Conservation (phyloP, 768 basidiomycete species). For the Crepidotus variabilis region DNA sequence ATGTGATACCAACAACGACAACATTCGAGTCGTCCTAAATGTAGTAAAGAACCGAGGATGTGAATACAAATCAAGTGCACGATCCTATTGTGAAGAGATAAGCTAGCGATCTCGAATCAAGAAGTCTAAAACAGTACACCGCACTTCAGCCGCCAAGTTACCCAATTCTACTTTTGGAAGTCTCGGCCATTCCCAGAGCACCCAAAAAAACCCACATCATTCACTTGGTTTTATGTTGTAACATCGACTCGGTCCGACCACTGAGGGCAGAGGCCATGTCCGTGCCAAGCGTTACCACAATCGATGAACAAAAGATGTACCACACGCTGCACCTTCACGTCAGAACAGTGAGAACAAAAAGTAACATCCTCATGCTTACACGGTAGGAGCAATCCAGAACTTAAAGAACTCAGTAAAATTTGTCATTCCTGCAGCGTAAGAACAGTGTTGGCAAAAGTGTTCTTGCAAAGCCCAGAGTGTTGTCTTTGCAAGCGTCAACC, state of each 20-base stretch:
- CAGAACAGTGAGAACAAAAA: neutral
- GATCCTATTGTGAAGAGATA: neutral
- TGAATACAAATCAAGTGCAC: neutral
- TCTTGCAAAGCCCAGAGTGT: slow-evolving; percentile 69
- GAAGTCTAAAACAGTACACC: neutral
- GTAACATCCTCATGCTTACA: slow-evolving; percentile 35
- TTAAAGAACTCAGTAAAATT: slow-evolving; percentile 40
- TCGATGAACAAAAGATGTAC: slow-evolving; percentile 28
- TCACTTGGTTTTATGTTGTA: neutral
- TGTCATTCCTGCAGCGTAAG: slow-evolving; percentile 54
- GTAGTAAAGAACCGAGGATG: neutral
- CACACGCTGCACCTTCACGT: slow-evolving; percentile 21
- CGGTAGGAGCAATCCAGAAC: slow-evolving; percentile 69
- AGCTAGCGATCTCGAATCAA: neutral
- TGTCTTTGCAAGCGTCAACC: slow-evolving; percentile 78
- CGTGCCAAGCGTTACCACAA: slow-evolving; percentile 30
- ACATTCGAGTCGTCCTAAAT: neutral
- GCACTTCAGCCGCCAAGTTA: neutral
- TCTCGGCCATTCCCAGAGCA: neutral
- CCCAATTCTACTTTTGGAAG: neutral
- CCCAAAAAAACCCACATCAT: too few relatives aligned
- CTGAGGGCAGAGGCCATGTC: slow-evolving; percentile 27
- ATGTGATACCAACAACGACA: neutral
- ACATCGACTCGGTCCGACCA: neutral
- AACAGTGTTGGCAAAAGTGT: slow-evolving; percentile 64